A percentile compares a stretch with the other conserved stretches of the same genome.
phyloP scores from a whole-genome alignment of 73 alveolate genomes.

The Uronychia setigera region DNA sequence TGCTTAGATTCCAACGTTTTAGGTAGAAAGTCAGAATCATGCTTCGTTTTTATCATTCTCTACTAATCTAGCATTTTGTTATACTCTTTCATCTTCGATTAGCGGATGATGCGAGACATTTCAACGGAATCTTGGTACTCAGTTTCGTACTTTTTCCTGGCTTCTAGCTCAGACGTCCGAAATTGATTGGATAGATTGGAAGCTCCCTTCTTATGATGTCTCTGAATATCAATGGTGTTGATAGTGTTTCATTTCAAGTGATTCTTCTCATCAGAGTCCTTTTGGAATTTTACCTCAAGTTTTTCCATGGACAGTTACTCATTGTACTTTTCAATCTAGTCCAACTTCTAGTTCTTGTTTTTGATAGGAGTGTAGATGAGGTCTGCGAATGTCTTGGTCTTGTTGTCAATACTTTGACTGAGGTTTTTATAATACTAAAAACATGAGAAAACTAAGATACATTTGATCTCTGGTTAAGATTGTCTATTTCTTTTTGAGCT shows the following conservation, averaged over 20 bases:
- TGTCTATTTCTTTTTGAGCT: neutral
- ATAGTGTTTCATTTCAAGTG: neutral
- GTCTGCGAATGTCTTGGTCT: neutral
- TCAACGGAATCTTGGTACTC: neutral
- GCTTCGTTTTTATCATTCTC: neutral
- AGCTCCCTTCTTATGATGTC: neutral
- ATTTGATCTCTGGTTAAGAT: neutral
- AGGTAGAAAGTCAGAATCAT: neutral
- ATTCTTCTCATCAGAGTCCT: neutral
- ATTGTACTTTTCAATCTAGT: neutral
- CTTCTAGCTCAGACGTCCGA: neutral
- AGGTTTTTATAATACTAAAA: neutral
- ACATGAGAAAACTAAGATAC: neutral
- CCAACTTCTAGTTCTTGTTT: neutral
- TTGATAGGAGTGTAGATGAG: neutral
- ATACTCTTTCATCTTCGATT: neutral
- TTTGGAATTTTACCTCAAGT: neutral
- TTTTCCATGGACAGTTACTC: neutral
- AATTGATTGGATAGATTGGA: neutral
- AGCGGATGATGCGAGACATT: neutral
- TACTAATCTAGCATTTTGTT: neutral
- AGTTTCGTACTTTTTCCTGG: neutral
- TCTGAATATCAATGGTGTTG: neutral
- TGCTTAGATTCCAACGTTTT: neutral
- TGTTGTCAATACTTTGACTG: neutral